Base-by-base conservation (phyloP, 345 rosid species). In the Lepidium aucheri region DNA sequence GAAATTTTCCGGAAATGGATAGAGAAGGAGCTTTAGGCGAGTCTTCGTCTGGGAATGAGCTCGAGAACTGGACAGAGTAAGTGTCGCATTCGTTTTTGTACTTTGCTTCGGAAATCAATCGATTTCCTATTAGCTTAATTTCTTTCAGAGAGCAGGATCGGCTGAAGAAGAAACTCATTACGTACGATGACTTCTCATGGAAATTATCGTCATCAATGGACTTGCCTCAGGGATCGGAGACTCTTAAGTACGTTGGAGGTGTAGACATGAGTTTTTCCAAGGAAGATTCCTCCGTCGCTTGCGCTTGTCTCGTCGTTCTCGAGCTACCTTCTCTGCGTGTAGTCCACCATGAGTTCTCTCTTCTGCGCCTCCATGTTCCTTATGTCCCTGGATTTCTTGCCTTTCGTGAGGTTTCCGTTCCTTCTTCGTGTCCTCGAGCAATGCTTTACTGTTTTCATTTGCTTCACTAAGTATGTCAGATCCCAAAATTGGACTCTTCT, bases 381-480 rank as follows among this genome's bases (percentile, higher is more conserved):
- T 94, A 94, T 47, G 77, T 85, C 11, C 84, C 96, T 18, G 91
- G 88, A 36, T 94, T 88, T 78, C 97, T 90, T 41, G 94, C 97
- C 65, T 88, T 90, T 75, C 82, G 98, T 24, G 97, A 93, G 90
- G 98, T 89, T 32, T 0, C 26, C 3, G 1, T 18, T 56, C 3
- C 18, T 28, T 26, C 12, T 15, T 51, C 32, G 50, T 14, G 7
- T 65, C 35, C 4, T 18, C 39, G 40, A 13, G 24, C 35, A 17
- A 42, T 38, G 32, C 56, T 65, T 22, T 45, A 7, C 40, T 49
- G 13, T 14, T 51, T 46, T 58, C 61, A 65, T 39, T 16, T 55
- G 64, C 24, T 65, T 57, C 15, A 40, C 17, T 65, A 16, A 59
- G 60, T 50, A 9, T 60, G 49, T 57, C 11, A 59, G 32, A 43